Percentiles rank a stretch among this genome's conserved stretches.
phyloP scores from a whole-genome alignment of 192 early-diverging fungal genomes.

The Powellomyces hirtus region DNA sequence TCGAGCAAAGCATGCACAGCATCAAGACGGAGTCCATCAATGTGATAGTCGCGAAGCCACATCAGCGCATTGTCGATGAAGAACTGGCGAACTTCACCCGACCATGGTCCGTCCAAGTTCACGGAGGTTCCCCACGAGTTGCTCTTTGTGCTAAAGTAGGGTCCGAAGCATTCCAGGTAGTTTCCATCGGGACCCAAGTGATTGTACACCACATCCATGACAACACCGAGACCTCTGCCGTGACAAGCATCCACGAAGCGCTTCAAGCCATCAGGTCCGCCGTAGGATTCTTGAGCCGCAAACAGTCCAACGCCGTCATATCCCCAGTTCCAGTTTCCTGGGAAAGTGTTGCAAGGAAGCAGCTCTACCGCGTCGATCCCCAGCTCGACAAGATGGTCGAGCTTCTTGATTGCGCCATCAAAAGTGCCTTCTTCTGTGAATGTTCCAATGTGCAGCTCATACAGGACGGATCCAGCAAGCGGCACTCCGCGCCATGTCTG shows the following conservation, averaged over 20 bases:
- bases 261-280: slow-evolving; percentile 78
- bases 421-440: slow-evolving; percentile 30
- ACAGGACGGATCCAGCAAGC: slow-evolving; percentile 29
- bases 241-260: slow-evolving; percentile 84
- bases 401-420: slow-evolving; percentile 25
- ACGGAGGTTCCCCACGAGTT: slow-evolving; percentile 35
- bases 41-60: slow-evolving; percentile 31
- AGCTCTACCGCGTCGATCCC: slow-evolving; percentile 30
- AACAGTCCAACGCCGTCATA: slow-evolving; percentile 33
- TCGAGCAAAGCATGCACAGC: slow-evolving; percentile 29
- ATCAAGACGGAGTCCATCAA: slow-evolving; percentile 29
- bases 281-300: slow-evolving; percentile 33
- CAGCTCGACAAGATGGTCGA: slow-evolving; percentile 21
- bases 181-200: slow-evolving; percentile 33
- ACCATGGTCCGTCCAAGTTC: slow-evolving; percentile 24
- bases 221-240: slow-evolving; percentile 69
- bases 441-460: slow-evolving; percentile 32
- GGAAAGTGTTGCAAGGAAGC: slow-evolving; percentile 32
- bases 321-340: slow-evolving; percentile 35
- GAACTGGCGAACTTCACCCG: slow-evolving; percentile 26
- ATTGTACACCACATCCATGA: slow-evolving; percentile 84
- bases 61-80: slow-evolving; percentile 36
- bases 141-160: slow-evolving; percentile 34
- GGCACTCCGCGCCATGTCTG: slow-evolving; percentile 29
- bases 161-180: slow-evolving; percentile 35